Evolutionary conservation across 768 basidiomycete species (phyloP).

Genomic region (Psilocybe azurescens): DNA sequence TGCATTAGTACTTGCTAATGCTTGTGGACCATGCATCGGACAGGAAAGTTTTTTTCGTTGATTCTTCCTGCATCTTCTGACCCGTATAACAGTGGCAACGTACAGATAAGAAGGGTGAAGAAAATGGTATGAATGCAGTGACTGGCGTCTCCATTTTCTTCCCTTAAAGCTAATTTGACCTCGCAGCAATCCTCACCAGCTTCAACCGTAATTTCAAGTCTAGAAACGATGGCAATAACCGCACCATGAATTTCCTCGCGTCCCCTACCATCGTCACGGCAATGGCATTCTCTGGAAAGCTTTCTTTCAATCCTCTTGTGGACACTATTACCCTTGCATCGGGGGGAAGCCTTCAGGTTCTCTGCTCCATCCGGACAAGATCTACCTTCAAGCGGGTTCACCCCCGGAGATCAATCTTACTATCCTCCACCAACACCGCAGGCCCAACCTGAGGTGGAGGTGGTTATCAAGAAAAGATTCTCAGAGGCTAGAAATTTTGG

Average conservation of each 20-base stretch:
- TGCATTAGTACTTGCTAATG: conserved; percentile 95
- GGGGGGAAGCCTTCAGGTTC: conserved; percentile 87
- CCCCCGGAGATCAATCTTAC: conserved; percentile 71
- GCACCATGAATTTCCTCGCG: conserved; percentile 98
- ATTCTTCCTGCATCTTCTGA: conserved; percentile 10
- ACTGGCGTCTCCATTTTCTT: conserved; percentile 20
- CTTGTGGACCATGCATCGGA: conserved; percentile 98
- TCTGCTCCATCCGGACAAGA: conserved; percentile 82
- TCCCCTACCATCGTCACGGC: conserved; percentile 98
- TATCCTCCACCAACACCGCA: conserved; percentile 78
- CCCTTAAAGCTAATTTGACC: neutral
- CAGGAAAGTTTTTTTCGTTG: conserved; percentile 55
- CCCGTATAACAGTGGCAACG: conserved; percentile 79
- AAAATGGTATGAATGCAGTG: conserved; percentile 67
- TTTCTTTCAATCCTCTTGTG: conserved; percentile 92
- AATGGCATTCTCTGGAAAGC: conserved; percentile 93
- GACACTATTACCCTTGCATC: conserved; percentile 71
- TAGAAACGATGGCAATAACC: conserved; percentile 92
- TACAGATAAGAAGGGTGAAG: conserved; percentile 83
- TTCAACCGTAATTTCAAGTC: conserved; percentile 94
- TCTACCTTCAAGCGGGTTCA: conserved; percentile 84
- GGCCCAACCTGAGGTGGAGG: conserved; percentile 76
- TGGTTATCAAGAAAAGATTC: conserved; percentile 81
- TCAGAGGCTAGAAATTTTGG: conserved; percentile 83
- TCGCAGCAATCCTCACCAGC: conserved; percentile 89